Evolutionary conservation across 768 basidiomycete genomes (phyloP).

Genomic region (Lyophyllum shimeji): DNA sequence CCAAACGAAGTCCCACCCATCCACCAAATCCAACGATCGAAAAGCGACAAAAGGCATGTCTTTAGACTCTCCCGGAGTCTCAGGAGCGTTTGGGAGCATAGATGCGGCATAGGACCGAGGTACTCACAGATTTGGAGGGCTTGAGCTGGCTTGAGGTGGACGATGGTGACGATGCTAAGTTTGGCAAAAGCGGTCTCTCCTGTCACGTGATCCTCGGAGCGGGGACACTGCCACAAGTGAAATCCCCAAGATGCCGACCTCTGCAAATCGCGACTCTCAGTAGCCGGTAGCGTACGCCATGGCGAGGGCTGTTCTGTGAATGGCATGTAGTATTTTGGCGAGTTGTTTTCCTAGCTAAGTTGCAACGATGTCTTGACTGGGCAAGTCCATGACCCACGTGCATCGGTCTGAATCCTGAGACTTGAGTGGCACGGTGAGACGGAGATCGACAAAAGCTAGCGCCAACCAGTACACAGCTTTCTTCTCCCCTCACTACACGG

Average conservation of each 20-base stretch:
- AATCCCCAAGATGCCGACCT: background rate
- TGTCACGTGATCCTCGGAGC: constrained; percentile 15
- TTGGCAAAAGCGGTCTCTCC: constrained; percentile 11
- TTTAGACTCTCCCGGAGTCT: constrained; percentile 13
- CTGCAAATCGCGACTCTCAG: background rate
- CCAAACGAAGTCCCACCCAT: constrained; percentile 29
- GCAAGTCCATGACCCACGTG: constrained; percentile 3
- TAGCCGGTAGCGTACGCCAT: background rate
- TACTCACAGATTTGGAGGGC: constrained; percentile 52
- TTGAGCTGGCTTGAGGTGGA: constrained; percentile 55
- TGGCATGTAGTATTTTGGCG: background rate
- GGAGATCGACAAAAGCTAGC: background rate
- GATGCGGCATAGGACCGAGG: constrained; percentile 23
- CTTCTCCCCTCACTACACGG: constrained; percentile 8
- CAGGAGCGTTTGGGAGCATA: constrained; percentile 14
- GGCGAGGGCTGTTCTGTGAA: background rate
- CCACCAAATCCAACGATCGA: constrained; percentile 6
- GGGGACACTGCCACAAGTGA: background rate
- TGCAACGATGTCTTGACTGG: background rate
- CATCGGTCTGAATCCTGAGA: background rate
- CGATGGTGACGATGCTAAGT: constrained; percentile 35
- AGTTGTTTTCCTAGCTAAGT: background rate
- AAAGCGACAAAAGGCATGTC: constrained; percentile 6
- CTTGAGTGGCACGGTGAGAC: constrained; percentile 3
- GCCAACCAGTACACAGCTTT: constrained; percentile 7